Evolutionary conservation across 179 eudicot genomes (phyloP), one percentile per base, ranked within the genome.

Genomic region (Pouteria campechiana): DNA sequence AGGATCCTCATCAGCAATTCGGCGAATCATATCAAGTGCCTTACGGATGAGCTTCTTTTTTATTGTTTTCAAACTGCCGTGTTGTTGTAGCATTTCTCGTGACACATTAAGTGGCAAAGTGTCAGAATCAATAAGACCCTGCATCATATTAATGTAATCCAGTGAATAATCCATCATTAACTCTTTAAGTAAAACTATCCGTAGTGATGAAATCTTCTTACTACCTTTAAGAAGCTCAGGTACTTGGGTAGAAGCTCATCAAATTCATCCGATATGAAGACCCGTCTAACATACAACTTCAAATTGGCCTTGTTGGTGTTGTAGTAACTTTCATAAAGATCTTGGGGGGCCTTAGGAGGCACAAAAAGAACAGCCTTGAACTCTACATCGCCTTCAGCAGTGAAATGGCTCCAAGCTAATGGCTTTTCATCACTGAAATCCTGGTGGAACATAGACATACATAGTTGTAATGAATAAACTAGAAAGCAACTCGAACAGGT

Each of bases 11-110:
- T 89, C 97, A 32, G 97, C 95, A 59, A 89, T 59, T 69, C 66
- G 81, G 49, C 97, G 93, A 53, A 89, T 89, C 97, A 89, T 89
- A 67, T 89, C 97, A 59, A 89, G 95, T 52, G 97, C 97, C 85
- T 89, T 89, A 45, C 97, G 68, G 40, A 89, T 85, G 25, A 89
- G 66, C 47, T 89, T 89, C 72, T 89, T 89, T 73, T 89, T 89
- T 37, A 89, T 89, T 54, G 97, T 89, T 55, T 89, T 89, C 84
- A 89, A 78, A 60, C 97, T 89, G 54, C 95, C 85, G 67, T 89
- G 97, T 57, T 81, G 93, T 69, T 89, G 97, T 65, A 89, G 93
- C 97, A 89, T 89, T 76, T 89, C 97, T 74, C 97, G 68, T n/a
- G 97, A 89, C 31, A 89, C 97, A 42, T 89, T 89, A 23, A 89